Evolutionary conservation across 164 flowering plant species (phyloP).

Genomic region (Taxillus chinensis): DNA sequence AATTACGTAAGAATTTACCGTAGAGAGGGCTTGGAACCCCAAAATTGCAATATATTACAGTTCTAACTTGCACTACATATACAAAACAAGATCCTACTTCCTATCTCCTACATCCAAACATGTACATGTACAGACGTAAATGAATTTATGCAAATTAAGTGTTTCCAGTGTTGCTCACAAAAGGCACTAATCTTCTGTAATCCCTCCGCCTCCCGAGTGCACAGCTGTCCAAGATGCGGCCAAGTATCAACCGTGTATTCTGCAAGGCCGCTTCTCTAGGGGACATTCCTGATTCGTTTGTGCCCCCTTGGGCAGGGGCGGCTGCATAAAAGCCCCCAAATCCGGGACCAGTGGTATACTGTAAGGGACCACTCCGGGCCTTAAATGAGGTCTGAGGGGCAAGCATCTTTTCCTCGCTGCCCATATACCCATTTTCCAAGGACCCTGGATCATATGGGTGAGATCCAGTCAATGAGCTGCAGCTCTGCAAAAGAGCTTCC

Average conservation of each 20-base stretch:
- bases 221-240: conserved; percentile 78
- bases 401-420: conserved; percentile 59
- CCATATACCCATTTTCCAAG: conserved; percentile 56
- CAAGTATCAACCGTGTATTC: conserved; percentile 82
- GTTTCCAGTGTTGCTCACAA: conserved; percentile 52
- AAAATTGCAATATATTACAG: too few relatives aligned
- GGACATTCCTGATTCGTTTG: conserved; percentile 42
- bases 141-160: conserved; percentile 4
- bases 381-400: conserved; percentile 81
- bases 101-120: neutral
- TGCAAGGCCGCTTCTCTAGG: conserved; percentile 75
- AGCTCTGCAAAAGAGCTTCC: conserved; percentile 94
- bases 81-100: too few relatives aligned
- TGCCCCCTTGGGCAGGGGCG: conserved; percentile 24
- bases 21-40: too few relatives aligned
- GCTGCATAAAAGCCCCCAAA: conserved; percentile 23
- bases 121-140: neutral
- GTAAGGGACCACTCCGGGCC: conserved; percentile 85
- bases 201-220: conserved; percentile 88
- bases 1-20: too few relatives aligned
- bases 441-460: conserved; percentile 46
- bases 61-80: too few relatives aligned
- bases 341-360: conserved; percentile 43
- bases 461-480: conserved; percentile 63
- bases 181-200: conserved; percentile 78